A percentile compares a stretch with the other conserved stretches of the same genome.
phyloP scores from a whole-genome alignment of 2,329 filamentous ascomycete species.

The Coniochaeta prunicola region DNA sequence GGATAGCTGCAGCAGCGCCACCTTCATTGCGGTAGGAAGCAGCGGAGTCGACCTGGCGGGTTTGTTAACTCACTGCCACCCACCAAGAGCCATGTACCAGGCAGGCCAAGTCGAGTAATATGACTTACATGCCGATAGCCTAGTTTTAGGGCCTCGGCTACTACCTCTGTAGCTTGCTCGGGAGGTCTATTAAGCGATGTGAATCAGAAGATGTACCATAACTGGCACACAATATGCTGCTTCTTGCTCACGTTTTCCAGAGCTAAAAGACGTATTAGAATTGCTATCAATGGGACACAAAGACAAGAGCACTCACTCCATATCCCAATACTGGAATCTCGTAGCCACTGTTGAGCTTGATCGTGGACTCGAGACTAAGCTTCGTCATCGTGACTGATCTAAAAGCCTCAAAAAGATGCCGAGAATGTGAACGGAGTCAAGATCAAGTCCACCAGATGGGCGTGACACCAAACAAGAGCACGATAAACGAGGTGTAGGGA shows the following conservation, averaged over 20 bases:
- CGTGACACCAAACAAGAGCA: too few species aligned
- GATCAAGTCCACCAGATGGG: too few species aligned
- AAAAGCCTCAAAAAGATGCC: not conserved
- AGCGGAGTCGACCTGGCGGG: slow-evolving; percentile 42
- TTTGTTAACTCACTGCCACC: not conserved
- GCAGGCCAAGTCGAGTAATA: not conserved
- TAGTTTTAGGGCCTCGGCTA: slow-evolving; percentile 36
- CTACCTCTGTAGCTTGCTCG: slow-evolving; percentile 27
- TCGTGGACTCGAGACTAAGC: slow-evolving; percentile 36
- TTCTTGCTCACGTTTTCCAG: slow-evolving; percentile 38
- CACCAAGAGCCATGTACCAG: not conserved
- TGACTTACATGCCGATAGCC: slow-evolving; percentile 46
- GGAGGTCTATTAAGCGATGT: slow-evolving; percentile 20
- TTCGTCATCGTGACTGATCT: slow-evolving; percentile 33
- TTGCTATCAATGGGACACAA: not conserved
- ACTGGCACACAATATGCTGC: too few species aligned
- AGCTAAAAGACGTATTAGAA: slow-evolving; percentile 27
- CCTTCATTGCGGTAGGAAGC: slow-evolving; percentile 44
- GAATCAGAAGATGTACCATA: not conserved
- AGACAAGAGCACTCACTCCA: slow-evolving; percentile 33
- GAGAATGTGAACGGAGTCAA: not conserved
- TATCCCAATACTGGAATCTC: slow-evolving; percentile 46
- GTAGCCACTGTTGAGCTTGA: slow-evolving; percentile 48
- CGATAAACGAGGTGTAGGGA: too few species aligned
- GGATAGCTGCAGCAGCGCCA: slow-evolving; percentile 37